These are phyloP conservation scores for Pulveroboletus ravenelii DNA, from an alignment of 768 basidiomycete genomes.

Conservation along the genomic window DNA sequence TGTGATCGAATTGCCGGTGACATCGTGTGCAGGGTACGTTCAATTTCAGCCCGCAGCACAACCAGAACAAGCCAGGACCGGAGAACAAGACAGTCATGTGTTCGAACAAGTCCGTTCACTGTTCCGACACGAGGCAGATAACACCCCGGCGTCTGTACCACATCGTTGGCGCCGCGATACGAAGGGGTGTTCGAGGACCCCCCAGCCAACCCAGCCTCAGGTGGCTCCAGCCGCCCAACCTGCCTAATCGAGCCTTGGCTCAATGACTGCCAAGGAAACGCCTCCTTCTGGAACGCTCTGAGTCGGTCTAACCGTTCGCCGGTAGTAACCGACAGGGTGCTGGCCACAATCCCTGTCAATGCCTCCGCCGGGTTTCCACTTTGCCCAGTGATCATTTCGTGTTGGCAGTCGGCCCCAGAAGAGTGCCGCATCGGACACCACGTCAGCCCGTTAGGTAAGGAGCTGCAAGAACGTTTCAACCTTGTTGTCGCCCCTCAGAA, in stretches of 20 bases:
- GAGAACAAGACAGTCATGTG: neutral
- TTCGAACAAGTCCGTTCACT: neutral
- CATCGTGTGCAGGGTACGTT: conserved; percentile 7
- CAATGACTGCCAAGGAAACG: neutral
- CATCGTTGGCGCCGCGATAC: conserved; percentile 10
- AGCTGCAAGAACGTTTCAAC: neutral
- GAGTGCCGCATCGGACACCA: conserved; percentile 10
- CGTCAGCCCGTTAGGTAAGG: conserved; percentile 12
- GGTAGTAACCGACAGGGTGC: neutral
- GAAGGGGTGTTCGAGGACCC: conserved; percentile 23
- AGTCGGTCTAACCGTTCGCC: conserved; percentile 6
- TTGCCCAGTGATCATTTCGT: no score
- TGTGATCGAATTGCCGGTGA: neutral
- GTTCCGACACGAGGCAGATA: conserved; percentile 26
- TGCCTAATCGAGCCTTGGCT: conserved; percentile 11
- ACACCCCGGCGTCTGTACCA: conserved; percentile 27
- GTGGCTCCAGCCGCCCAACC: conserved; percentile 4
- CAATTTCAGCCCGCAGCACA: neutral
- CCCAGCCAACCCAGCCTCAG: neutral
- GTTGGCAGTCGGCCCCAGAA: conserved; percentile 3
- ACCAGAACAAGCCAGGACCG: neutral
- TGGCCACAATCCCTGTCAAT: neutral
- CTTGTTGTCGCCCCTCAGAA: neutral
- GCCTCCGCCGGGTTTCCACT: neutral
- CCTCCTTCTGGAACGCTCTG: conserved; percentile 6